Conservation (phyloP, 2,329 filamentous ascomycete species). For the Gnomoniopsis sp. region DNA sequence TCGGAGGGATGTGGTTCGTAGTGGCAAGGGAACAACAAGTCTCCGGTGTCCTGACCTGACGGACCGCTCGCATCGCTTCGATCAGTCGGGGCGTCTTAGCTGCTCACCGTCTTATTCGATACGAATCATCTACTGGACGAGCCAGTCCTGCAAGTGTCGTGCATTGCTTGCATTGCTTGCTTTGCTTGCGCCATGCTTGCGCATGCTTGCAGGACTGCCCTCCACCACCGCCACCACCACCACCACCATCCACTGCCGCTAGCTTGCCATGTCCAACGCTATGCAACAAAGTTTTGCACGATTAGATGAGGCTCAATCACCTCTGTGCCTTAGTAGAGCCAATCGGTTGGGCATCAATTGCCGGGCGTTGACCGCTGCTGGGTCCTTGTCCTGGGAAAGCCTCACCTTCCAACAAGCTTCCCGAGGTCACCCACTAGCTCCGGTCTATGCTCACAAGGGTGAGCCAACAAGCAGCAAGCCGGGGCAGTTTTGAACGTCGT, state of each 20-base stretch:
- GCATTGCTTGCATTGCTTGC: no score
- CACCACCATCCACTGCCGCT: background rate
- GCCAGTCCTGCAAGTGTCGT: background rate
- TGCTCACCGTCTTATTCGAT: constrained; percentile 18
- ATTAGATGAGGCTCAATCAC: constrained; percentile 17
- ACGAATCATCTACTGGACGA: background rate
- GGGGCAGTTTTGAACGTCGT: background rate
- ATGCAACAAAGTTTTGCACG: constrained; percentile 20
- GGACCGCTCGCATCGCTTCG: background rate
- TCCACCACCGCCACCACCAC: background rate
- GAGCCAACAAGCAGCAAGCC: background rate
- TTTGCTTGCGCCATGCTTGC: no score
- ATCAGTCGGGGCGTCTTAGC: constrained; percentile 4
- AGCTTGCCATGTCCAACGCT: constrained; percentile 5
- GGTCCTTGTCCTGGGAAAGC: background rate
- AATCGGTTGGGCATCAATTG: constrained; percentile 21
- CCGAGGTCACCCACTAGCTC: background rate
- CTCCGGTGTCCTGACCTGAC: constrained; percentile 24
- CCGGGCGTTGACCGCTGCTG: background rate
- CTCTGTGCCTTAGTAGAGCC: constrained; percentile 11
- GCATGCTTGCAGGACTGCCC: background rate
- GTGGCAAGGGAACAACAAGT: constrained; percentile 28
- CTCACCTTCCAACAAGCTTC: background rate
- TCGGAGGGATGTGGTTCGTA: constrained; percentile 38
- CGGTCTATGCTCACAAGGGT: background rate